These are phyloP conservation scores for Candida piceae DNA, from an alignment of 805 yeast genomes.

Conservation along the genomic window DNA sequence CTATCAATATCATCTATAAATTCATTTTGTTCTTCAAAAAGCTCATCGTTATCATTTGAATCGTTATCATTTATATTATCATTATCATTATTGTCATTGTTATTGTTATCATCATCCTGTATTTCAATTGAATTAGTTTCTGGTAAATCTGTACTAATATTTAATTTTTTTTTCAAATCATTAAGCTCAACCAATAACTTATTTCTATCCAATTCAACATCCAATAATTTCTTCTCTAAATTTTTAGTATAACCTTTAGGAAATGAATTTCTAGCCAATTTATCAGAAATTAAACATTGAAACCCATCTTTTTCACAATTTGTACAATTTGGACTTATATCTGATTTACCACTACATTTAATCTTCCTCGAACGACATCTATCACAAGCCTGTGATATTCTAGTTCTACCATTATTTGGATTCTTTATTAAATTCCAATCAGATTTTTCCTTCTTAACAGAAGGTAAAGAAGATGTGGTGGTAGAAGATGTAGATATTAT, in stretches of 20 bases:
- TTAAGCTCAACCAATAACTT: constrained; percentile 33
- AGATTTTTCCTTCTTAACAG: constrained; percentile 6
- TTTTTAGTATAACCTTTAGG: constrained; percentile 80
- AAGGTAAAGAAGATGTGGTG: neutral
- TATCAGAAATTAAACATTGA: constrained; percentile 68
- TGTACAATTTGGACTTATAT: constrained; percentile 49
- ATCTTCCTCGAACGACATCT: constrained; percentile 73
- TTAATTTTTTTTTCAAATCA: constrained; percentile 16
- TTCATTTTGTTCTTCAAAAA: neutral
- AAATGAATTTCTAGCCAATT: constrained; percentile 68
- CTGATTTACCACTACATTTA: constrained; percentile 64
- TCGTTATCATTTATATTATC: constrained; percentile 5
- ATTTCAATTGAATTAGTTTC: too few relatives aligned
- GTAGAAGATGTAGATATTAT: too few relatives aligned
- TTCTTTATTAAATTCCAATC: constrained; percentile 33
- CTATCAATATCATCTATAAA: neutral
- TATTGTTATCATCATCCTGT: too few relatives aligned
- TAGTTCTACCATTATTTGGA: constrained; percentile 32
- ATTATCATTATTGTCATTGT: constrained; percentile 1
- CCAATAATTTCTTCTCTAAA: constrained; percentile 56
- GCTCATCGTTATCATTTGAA: too few relatives aligned
- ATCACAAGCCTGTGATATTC: constrained; percentile 80
- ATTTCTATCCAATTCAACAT: constrained; percentile 52
- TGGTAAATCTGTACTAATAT: too few relatives aligned
- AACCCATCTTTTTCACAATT: constrained; percentile 63